Evolutionary conservation across 2,329 filamentous ascomycete species (phyloP), one percentile per base, ranked within the genome.

Genomic region (Ascochyta koolunga): DNA sequence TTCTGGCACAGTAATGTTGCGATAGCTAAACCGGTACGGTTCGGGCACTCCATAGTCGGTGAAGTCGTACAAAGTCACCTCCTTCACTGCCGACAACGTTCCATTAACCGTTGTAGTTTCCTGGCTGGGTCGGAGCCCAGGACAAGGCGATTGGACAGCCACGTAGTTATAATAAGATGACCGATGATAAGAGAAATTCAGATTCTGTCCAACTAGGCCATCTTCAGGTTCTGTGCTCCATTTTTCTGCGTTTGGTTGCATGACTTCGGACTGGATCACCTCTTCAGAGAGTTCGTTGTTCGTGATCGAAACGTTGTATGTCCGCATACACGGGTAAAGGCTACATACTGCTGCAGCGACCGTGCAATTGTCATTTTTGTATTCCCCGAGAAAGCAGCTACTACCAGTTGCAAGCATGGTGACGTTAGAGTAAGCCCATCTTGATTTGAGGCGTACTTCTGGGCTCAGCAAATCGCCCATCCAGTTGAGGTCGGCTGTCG

Each of bases 391-490:
- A 5, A 47, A 37, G 10, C 24, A 27, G 24, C 24, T 9, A 9
- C 24, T 27, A 2, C 24, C 24, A 9, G 24, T 27, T 9, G 24
- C 24, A 9, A 27, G 24, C 24, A 27, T 27, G 2, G 50, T 35
- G 2, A 24, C 22, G 18, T 52, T 52, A 18, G 41, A 24, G 13
- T 47, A 32, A 3, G 50, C 37, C 50, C 42, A 52, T 13, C 50
- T 24, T 5, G 50, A 16, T 2, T 18, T 10, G 1, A 29, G 7
- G 13, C 19, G 4, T 10, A 37, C 8, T 24, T 52, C 42, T 1
- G 36, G 16, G 0, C 36, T 41, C 31, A 52, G 15, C 1, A 31
- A 3, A 1, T 31, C 18, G 3, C 29, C 42, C 31, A 52, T 22
- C 50, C 50, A 52, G 2, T n/a, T 1, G 8, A 25, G 24, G 13